These are phyloP conservation scores for Helianthus tuberosus DNA, from an alignment of 129 eudicot species.

Conservation along the genomic window DNA sequence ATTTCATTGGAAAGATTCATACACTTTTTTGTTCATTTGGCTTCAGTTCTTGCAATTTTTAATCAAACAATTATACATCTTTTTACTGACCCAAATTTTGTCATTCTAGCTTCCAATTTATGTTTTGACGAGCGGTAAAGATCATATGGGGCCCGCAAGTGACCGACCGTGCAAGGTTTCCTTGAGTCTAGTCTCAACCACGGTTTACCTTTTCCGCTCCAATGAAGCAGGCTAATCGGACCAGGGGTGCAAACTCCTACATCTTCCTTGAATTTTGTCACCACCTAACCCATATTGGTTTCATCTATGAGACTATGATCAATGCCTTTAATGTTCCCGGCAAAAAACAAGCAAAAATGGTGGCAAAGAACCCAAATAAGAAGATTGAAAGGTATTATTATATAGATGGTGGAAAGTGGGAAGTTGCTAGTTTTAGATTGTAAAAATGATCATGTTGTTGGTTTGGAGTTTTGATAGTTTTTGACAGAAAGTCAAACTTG, in stretches of 20 bases:
- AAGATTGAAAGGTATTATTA: no score
- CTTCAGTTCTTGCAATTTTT: constrained; percentile 13
- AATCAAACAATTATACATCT: constrained; percentile 2
- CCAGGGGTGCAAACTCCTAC: constrained; percentile 64
- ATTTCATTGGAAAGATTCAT: constrained; percentile 9
- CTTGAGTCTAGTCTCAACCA: constrained; percentile 61
- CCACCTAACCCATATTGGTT: constrained; percentile 61
- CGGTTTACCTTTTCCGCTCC: constrained; percentile 72
- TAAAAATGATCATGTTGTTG: no score
- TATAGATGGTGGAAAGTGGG: no score
- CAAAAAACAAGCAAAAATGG: no score
- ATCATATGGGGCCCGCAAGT: constrained; percentile 64
- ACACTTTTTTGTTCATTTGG: not conserved
- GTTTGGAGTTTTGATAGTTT: no score
- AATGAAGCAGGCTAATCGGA: constrained; percentile 61
- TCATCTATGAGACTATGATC: constrained; percentile 38
- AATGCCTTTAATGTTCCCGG: constrained; percentile 45
- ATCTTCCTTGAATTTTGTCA: constrained; percentile 55
- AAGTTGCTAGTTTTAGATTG: no score
- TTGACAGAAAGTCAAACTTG: no score
- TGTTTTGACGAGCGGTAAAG: constrained; percentile 45
- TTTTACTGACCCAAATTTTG: not conserved
- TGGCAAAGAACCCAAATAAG: constrained; percentile 56
- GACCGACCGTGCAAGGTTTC: constrained; percentile 53
- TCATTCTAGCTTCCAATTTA: constrained; percentile 37